Conservation (phyloP, 78 protist species). For the Polysphondylium violaceum region DNA sequence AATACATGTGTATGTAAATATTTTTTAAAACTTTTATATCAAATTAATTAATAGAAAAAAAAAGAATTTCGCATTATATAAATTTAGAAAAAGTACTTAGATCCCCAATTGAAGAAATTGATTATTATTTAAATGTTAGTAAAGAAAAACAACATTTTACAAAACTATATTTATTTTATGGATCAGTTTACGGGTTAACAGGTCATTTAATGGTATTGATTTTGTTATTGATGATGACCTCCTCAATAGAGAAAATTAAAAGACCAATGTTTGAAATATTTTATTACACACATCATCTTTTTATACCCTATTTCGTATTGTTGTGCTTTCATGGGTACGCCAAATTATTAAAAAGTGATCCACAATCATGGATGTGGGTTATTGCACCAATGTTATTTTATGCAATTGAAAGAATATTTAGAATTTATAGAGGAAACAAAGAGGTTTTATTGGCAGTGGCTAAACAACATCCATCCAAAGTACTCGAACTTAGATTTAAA, state of each 20-base stretch:
- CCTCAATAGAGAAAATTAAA: constrained; percentile 59
- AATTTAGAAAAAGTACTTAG: constrained; percentile 17
- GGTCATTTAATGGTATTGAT: constrained; percentile 48
- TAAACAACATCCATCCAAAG: constrained; percentile 61
- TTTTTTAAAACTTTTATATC: not conserved
- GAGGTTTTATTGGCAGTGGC: constrained; percentile 25
- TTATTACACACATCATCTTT: constrained; percentile 70
- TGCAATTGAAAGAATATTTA: constrained; percentile 21
- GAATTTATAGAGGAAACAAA: constrained; percentile 35
- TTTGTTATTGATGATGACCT: constrained; percentile 20
- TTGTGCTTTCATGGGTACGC: constrained; percentile 67
- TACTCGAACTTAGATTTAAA: constrained; percentile 60
- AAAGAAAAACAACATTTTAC: not conserved
- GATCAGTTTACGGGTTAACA: constrained; percentile 45
- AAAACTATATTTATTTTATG: constrained; percentile 6
- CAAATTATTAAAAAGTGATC: constrained; percentile 16
- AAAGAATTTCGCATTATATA: constrained; percentile 40
- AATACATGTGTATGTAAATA: constrained; percentile 42
- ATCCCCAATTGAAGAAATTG: not conserved
- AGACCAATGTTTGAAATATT: constrained; percentile 81
- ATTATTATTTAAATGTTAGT: constrained; percentile 6
- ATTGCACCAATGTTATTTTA: constrained; percentile 43
- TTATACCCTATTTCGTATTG: constrained; percentile 29
- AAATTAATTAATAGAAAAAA: not conserved
- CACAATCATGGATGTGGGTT: constrained; percentile 52